A percentile compares a stretch with the other conserved stretches of the same genome.
Conservation (phyloP, 768 basidiomycete genomes). For the Collybia sordida region DNA sequence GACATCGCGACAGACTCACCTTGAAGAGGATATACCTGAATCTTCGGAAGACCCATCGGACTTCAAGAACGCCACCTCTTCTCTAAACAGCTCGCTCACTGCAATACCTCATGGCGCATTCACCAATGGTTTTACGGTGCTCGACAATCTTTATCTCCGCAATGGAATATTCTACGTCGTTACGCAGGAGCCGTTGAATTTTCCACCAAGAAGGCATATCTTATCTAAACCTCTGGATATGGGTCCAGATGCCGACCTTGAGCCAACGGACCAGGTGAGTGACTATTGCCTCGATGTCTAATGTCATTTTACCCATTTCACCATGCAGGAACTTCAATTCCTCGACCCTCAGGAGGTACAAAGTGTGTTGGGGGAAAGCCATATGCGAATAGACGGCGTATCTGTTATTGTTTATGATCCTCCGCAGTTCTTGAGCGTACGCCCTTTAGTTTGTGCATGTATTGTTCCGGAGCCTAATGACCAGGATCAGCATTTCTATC, state of each 20-base stretch:
- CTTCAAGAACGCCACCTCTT: too few relatives aligned
- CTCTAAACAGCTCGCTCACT: too few relatives aligned
- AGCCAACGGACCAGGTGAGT: slow-evolving; percentile 31
- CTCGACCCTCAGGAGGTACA: slow-evolving; percentile 18
- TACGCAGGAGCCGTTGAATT: slow-evolving; percentile 35
- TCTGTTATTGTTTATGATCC: slow-evolving; percentile 29
- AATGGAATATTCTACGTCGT: slow-evolving; percentile 75
- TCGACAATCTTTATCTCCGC: slow-evolving; percentile 72
- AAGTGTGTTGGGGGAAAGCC: slow-evolving; percentile 18
- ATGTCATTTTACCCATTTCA: not conserved
- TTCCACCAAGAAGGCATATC: slow-evolving; percentile 48
- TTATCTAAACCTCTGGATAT: slow-evolving; percentile 26
- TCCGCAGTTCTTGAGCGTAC: slow-evolving; percentile 23
- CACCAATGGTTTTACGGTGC: slow-evolving; percentile 69
- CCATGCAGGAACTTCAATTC: slow-evolving; percentile 25
- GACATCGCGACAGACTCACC: too few relatives aligned
- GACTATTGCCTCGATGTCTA: not conserved
- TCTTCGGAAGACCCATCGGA: too few relatives aligned
- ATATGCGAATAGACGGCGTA: slow-evolving; percentile 20
- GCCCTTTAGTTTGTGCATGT: not conserved
- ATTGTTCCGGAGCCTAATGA: too few relatives aligned
- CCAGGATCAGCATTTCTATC: slow-evolving; percentile 38
- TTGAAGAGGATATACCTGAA: too few relatives aligned
- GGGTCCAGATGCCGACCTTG: slow-evolving; percentile 16
- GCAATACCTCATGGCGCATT: slow-evolving; percentile 34